Percentiles rank a stretch among this genome's conserved stretches.
Conservation (phyloP, 2,329 filamentous ascomycete species). For the Pleurostoma richardsiae region DNA sequence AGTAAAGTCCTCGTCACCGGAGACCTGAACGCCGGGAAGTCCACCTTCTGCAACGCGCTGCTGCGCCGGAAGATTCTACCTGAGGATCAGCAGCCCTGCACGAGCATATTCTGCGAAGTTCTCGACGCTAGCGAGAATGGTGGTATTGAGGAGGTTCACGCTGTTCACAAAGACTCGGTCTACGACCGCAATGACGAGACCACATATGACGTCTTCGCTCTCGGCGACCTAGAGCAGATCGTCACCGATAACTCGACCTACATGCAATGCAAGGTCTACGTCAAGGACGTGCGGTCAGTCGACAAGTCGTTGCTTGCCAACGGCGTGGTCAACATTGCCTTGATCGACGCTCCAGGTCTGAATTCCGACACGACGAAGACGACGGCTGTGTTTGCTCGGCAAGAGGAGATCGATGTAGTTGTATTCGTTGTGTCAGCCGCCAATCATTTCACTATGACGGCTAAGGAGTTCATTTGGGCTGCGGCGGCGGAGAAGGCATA, state of each 20-base stretch:
- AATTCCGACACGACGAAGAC: conserved; percentile 97
- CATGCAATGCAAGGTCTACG: conserved; percentile 93
- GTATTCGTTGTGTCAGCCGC: conserved; percentile 97
- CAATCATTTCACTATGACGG: conserved; percentile 95
- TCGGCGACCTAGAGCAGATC: conserved; percentile 79
- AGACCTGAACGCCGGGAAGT: conserved; percentile 95
- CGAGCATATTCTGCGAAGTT: conserved; percentile 97
- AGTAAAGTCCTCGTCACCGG: conserved; percentile 96
- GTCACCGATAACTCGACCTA: conserved; percentile 86
- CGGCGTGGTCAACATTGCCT: conserved; percentile 92
- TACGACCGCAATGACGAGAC: conserved; percentile 91
- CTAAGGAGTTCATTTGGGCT: conserved; percentile 96
- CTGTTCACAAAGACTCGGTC: conserved; percentile 71
- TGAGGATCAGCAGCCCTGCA: conserved; percentile 97
- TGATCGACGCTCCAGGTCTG: conserved; percentile 93
- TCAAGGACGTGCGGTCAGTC: conserved; percentile 82
- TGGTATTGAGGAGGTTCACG: conserved; percentile 90
- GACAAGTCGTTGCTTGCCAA: conserved; percentile 96
- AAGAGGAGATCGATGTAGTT: conserved; percentile 98
- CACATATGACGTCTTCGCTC: conserved; percentile 81
- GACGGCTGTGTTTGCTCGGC: conserved; percentile 91
- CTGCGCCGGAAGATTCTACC: conserved; percentile 87
- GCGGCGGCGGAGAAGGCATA: conserved; percentile 97
- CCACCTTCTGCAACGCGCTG: conserved; percentile 97
- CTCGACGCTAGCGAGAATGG: conserved; percentile 87